Percentiles rank a stretch among this genome's conserved stretches.
Evolutionary conservation across 768 basidiomycete species (phyloP).

Genomic region (Termitomyces sp.): DNA sequence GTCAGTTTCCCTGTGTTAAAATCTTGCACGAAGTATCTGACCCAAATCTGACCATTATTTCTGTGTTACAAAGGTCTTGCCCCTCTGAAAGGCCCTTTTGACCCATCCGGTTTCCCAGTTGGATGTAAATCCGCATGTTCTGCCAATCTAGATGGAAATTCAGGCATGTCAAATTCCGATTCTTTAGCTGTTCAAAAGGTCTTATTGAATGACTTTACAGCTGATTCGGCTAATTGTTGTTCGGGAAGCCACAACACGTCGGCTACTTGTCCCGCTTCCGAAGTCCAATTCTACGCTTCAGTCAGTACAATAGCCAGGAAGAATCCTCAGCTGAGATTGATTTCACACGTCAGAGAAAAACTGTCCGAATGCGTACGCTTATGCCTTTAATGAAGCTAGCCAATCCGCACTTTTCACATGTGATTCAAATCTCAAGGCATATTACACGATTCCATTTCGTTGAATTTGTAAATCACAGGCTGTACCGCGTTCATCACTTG

Average conservation of each 20-base stretch:
- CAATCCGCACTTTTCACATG: neutral
- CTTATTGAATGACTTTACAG: conserved; percentile 8
- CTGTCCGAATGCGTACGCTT: neutral
- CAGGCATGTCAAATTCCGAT: conserved; percentile 5
- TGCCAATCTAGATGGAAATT: conserved; percentile 28
- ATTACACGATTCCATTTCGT: neutral
- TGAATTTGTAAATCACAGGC: neutral
- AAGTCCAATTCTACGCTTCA: conserved; percentile 25
- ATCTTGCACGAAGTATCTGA: too few species aligned
- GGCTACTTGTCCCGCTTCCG: conserved; percentile 31
- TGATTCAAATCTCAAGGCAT: neutral
- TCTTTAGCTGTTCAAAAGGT: neutral
- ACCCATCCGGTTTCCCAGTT: conserved; percentile 40
- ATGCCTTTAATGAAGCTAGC: neutral
- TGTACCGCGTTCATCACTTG: neutral
- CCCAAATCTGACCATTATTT: too few species aligned
- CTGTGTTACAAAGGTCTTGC: conserved; percentile 29
- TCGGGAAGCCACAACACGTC: conserved; percentile 27
- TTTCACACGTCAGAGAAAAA: neutral
- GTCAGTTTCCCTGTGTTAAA: conserved; percentile 25
- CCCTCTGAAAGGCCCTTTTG: conserved; percentile 42
- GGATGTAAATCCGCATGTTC: conserved; percentile 54
- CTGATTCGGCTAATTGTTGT: conserved; percentile 34
- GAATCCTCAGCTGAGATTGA: neutral
- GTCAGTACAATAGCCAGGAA: neutral